Evolutionary conservation across 2,329 filamentous ascomycete genomes (phyloP).

Genomic region (Colletotrichum incanum): DNA sequence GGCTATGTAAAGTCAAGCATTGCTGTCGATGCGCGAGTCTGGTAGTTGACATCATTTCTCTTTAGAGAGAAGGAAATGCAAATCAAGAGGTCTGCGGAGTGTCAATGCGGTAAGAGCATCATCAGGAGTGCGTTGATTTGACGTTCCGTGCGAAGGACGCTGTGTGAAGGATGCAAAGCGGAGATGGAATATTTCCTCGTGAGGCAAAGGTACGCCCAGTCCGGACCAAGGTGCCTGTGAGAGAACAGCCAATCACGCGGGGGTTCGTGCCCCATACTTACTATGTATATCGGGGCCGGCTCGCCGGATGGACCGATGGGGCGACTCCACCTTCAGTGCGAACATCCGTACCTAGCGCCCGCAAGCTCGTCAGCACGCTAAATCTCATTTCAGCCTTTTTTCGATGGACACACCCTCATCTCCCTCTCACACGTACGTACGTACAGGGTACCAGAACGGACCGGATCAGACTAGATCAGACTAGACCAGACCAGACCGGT

Average conservation of each 20-base stretch:
- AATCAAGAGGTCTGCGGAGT: not conserved
- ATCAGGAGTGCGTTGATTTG: not conserved
- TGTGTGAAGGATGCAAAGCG: not conserved
- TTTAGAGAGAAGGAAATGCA: no score
- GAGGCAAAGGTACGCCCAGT: not conserved
- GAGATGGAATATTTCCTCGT: no score
- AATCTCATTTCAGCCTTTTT: not conserved
- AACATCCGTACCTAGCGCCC: constrained; percentile 1
- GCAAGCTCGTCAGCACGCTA: constrained; percentile 4
- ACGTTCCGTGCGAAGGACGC: not conserved
- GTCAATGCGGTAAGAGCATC: not conserved
- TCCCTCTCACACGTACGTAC: not conserved
- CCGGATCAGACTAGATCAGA: not conserved
- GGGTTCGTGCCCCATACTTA: not conserved
- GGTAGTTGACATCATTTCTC: not conserved
- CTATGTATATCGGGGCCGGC: not conserved
- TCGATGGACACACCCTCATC: not conserved
- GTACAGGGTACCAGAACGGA: no score
- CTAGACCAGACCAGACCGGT: not conserved
- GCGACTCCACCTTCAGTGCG: not conserved
- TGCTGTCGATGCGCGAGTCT: not conserved
- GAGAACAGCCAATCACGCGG: not conserved
- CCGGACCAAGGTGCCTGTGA: not conserved
- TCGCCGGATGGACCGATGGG: constrained; percentile 2
- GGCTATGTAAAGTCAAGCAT: not conserved